A percentile compares a stretch with the other conserved stretches of the same genome.
Conservation (phyloP, 495 filamentous ascomycete species). For the Terfezia claveryi region DNA sequence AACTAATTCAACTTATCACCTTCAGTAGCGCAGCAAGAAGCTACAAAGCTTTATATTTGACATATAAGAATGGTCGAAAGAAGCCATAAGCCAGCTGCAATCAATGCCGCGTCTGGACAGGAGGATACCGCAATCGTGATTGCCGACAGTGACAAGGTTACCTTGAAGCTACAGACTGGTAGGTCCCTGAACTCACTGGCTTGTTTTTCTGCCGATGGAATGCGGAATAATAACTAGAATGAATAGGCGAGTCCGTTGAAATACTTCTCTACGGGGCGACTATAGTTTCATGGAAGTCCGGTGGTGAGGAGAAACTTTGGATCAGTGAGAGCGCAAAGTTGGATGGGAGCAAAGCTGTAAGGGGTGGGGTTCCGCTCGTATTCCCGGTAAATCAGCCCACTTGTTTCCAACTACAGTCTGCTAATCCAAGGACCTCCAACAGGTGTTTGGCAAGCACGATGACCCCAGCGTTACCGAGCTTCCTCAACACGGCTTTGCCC, state of each 20-base stretch:
- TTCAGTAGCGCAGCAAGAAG: too few species aligned
- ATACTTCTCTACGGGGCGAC: slow-evolving; percentile 83
- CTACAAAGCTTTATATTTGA: too few species aligned
- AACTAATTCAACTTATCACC: too few species aligned
- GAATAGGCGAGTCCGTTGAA: slow-evolving; percentile 65
- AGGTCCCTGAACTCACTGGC: slow-evolving; percentile 23
- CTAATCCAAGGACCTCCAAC: neutral
- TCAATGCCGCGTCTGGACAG: slow-evolving; percentile 39
- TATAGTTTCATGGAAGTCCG: slow-evolving; percentile 72
- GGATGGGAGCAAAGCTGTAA: slow-evolving; percentile 34
- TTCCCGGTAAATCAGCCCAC: slow-evolving; percentile 43
- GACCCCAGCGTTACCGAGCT: slow-evolving; percentile 46
- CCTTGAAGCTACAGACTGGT: slow-evolving; percentile 4
- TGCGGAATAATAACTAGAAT: slow-evolving; percentile 39
- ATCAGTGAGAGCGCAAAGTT: slow-evolving; percentile 51
- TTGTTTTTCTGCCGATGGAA: slow-evolving; percentile 44
- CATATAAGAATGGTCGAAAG: slow-evolving; percentile 48
- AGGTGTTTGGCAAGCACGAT: slow-evolving; percentile 80
- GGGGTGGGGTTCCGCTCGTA: slow-evolving; percentile 75
- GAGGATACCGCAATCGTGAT: slow-evolving; percentile 6
- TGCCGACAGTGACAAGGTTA: slow-evolving; percentile 13
- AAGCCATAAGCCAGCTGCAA: slow-evolving; percentile 55
- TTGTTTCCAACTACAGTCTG: too few species aligned
- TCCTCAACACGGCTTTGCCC: slow-evolving; percentile 91
- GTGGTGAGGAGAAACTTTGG: slow-evolving; percentile 72